Percentiles rank a stretch among this genome's conserved stretches.
Conservation (phyloP, 2,329 filamentous ascomycete species). For the Fusarium sp. region DNA sequence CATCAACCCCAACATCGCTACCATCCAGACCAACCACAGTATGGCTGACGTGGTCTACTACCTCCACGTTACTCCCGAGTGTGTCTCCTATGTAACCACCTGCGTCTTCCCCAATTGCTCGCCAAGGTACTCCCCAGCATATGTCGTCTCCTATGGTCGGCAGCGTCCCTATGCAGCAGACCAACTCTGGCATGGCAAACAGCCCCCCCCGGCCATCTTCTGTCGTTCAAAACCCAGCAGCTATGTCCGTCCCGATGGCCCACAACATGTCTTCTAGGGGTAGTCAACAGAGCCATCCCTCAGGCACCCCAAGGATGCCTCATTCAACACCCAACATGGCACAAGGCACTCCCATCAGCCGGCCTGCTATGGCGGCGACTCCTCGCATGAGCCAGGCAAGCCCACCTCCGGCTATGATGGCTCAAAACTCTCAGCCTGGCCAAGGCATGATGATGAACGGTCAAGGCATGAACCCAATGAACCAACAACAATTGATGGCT, state of each 20-base stretch:
- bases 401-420: constrained; percentile 70
- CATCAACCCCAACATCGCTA: constrained; percentile 98
- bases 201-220: constrained; percentile 77
- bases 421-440: constrained; percentile 67
- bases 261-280: constrained; percentile 73
- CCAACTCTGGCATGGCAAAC: constrained; percentile 75
- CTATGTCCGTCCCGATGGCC: constrained; percentile 70
- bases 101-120: constrained; percentile 75
- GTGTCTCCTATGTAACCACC: constrained; percentile 97
- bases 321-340: constrained; percentile 71
- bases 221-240: constrained; percentile 69
- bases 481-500: constrained; percentile 54
- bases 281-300: constrained; percentile 75
- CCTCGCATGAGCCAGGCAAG: constrained; percentile 74
- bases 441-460: constrained; percentile 65
- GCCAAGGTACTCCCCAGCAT: constrained; percentile 73
- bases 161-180: constrained; percentile 72
- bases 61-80: constrained; percentile 96
- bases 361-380: constrained; percentile 65
- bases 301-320: constrained; percentile 72
- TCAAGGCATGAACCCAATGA: constrained; percentile 56
- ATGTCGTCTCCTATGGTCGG: constrained; percentile 75
- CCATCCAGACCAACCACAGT: constrained; percentile 96
- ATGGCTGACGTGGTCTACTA: constrained; percentile 99
- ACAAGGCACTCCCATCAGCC: constrained; percentile 69